Base-by-base conservation (phyloP, 176 grass and related monocot genomes). In the Avena sativa region DNA sequence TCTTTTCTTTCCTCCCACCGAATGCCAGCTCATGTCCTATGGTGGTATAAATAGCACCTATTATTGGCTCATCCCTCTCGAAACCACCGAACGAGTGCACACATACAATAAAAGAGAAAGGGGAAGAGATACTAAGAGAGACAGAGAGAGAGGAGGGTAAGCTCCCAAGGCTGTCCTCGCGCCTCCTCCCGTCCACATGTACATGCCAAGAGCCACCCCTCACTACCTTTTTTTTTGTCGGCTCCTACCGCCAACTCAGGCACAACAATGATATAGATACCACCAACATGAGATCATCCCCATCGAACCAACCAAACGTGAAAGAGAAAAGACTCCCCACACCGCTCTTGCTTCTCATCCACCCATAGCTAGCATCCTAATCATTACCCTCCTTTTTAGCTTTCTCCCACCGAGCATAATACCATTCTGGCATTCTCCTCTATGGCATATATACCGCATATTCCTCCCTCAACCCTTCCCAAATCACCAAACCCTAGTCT, bases 231-330 rank as follows among this genome's bases (percentile, higher is more conserved):
- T 25, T 25, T 32, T 66, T 66, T 11, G 58, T 61, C 60, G 2
- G 0, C 26, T 66, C 13, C 12, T 26, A 63, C 23, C 63, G 12
- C 26, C 26, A 66, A 1, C 5, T 30, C 63, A 66, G 4, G 26
- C 63, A 26, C 63, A 13, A 13, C 5, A 15, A 4, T 3, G 13
- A 2, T 66, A 14, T 32, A 66, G 32, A 32, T 28, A 30, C 5
- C 0, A 0, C 1, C 5, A 5, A 14, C 30, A 28, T 3, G 10
- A 0, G 12, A 8, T 3, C 63, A 3, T 2, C 63, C 63, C 0
- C 23, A 8, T 7, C 5, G 12, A 0, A 66, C 13, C 12, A 65
- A 14, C 62, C 3, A 66, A 66, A 8, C 5, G 26, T 32, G 5
- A 7, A 32, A 66, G 61, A 30, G 25, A 64, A 23, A 61, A 14